Conservation (phyloP, 148 eudicot genomes). For the Chenopodium quinoa region DNA sequence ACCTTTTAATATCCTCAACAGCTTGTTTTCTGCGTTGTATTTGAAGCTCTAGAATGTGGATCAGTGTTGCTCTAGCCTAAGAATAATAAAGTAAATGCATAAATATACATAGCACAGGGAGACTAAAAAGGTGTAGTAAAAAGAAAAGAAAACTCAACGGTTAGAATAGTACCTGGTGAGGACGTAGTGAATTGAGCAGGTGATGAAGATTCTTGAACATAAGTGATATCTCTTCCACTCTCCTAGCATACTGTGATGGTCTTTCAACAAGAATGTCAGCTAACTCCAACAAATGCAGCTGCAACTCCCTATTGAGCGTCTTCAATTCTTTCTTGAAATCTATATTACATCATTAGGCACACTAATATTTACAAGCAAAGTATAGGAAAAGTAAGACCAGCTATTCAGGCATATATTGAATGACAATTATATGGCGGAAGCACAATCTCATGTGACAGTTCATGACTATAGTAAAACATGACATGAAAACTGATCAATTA, state of each 20-base stretch:
- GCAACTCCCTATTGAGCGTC: conserved; percentile 83
- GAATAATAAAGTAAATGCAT: conserved; percentile 1
- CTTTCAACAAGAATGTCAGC: conserved; percentile 92
- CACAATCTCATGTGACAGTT: not conserved
- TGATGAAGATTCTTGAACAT: conserved; percentile 89
- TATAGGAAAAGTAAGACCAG: not conserved
- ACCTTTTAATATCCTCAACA: conserved; percentile 94
- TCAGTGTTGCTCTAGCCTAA: conserved; percentile 89
- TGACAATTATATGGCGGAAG: not conserved
- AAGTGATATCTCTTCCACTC: conserved; percentile 91
- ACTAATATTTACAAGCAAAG: not conserved
- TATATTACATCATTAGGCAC: conserved; percentile 23
- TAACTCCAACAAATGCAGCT: conserved; percentile 86
- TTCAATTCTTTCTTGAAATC: conserved; percentile 87
- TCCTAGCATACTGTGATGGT: conserved; percentile 90
- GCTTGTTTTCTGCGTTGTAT: conserved; percentile 86
- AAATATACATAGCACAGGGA: not conserved
- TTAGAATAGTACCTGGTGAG: conserved; percentile 67
- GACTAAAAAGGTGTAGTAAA: not conserved
- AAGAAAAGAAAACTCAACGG: not conserved
- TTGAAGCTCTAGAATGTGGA: conserved; percentile 86
- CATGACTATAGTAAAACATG: not conserved
- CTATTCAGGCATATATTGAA: not conserved
- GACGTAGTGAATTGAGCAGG: conserved; percentile 84
- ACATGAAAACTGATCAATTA: not conserved